phyloP scores from a whole-genome alignment of 495 filamentous ascomycete species.

The Xylaria longipes region DNA sequence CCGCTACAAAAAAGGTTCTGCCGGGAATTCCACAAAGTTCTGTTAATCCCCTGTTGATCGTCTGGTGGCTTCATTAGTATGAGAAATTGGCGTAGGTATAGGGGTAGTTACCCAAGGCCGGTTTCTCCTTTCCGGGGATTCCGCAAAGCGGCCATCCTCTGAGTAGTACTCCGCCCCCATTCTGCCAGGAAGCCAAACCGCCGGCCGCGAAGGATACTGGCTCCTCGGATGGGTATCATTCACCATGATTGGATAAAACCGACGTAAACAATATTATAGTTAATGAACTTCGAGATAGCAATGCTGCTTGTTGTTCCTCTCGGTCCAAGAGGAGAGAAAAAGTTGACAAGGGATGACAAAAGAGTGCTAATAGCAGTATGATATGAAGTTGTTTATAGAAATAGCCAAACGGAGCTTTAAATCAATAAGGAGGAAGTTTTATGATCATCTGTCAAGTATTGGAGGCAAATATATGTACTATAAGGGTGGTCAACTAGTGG shows the following conservation, averaged over 20 bases:
- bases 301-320: not conserved
- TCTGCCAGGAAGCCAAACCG: constrained; percentile 29
- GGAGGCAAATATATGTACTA: constrained; percentile 3
- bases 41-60: constrained; percentile 14
- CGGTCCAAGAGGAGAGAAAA: not conserved
- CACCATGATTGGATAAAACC: constrained; percentile 31
- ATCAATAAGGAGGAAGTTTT: not conserved
- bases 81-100: not conserved
- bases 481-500: not conserved
- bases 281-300: not conserved
- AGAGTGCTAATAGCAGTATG: not conserved
- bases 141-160: constrained; percentile 32
- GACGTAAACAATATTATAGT: not conserved
- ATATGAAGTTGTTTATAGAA: constrained; percentile 6
- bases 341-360: not conserved
- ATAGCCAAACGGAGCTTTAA: not conserved
- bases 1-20: constrained; percentile 20
- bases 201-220: constrained; percentile 30
- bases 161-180: constrained; percentile 31
- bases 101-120: constrained; percentile 14
- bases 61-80: constrained; percentile 11
- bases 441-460: not conserved
- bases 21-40: constrained; percentile 23
- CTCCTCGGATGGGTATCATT: constrained; percentile 30
- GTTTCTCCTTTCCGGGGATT: constrained; percentile 8